phyloP scores from a whole-genome alignment of 1,284 basidiomycete genomes.

The Leccinum pachyderme region DNA sequence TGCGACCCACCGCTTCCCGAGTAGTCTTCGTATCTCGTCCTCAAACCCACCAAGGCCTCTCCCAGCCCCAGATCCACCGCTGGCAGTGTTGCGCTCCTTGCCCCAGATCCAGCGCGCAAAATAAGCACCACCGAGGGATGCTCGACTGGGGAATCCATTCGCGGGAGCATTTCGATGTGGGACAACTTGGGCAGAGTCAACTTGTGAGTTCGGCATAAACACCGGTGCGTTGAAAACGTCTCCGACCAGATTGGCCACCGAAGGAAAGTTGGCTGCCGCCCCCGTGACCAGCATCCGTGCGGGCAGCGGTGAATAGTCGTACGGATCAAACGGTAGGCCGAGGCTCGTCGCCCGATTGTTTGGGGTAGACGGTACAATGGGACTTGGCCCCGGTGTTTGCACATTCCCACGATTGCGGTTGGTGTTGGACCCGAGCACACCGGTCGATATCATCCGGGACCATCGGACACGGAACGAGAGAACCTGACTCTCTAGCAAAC shows the following conservation, averaged over 20 bases:
- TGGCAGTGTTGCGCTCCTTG: conserved; percentile 49
- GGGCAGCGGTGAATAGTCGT: conserved; percentile 63
- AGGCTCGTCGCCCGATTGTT: conserved; percentile 44
- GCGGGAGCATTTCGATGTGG: conserved; percentile 75
- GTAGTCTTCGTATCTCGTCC: conserved; percentile 68
- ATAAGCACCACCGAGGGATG: conserved; percentile 69
- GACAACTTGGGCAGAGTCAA: conserved; percentile 67
- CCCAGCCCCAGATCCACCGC: conserved; percentile 30
- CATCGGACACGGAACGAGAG: conserved; percentile 77
- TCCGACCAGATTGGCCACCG: conserved; percentile 72
- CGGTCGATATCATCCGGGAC: conserved; percentile 67
- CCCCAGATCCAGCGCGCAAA: conserved; percentile 81
- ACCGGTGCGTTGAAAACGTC: conserved; percentile 79
- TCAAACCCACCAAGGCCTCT: conserved; percentile 63
- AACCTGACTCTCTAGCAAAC: conserved; percentile 74
- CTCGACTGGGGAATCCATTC: conserved; percentile 61
- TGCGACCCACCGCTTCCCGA: conserved; percentile 69
- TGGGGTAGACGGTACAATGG: conserved; percentile 28
- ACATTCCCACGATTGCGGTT: conserved; percentile 35
- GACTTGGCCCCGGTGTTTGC: conserved; percentile 31
- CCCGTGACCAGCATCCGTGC: conserved; percentile 64
- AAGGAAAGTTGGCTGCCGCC: conserved; percentile 78
- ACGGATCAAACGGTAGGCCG: conserved; percentile 72
- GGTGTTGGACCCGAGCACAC: conserved; percentile 44
- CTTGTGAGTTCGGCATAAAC: conserved; percentile 66